These are phyloP conservation scores for Lactarius sp. DNA, from an alignment of 768 basidiomycete genomes.

Conservation along the genomic window DNA sequence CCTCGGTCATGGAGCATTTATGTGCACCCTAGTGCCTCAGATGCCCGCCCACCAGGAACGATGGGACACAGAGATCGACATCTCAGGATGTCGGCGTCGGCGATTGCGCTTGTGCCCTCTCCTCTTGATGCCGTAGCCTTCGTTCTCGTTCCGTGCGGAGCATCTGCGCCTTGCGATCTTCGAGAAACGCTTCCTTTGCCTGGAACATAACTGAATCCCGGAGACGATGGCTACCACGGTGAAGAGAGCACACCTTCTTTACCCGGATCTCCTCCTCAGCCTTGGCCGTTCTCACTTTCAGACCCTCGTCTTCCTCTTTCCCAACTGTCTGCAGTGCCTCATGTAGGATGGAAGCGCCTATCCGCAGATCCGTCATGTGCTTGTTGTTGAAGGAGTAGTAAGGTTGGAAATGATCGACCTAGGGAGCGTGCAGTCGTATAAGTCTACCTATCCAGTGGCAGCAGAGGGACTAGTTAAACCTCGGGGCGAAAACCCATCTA, in stretches of 20 bases:
- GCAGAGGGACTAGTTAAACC: constrained; percentile 34
- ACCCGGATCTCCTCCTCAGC: constrained; percentile 49
- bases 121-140: constrained; percentile 19
- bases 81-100: neutral
- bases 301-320: constrained; percentile 45
- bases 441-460: neutral
- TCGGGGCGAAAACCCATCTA: constrained; percentile 51
- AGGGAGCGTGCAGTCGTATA: neutral
- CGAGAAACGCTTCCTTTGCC: constrained; percentile 77
- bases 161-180: constrained; percentile 62
- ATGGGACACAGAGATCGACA: neutral
- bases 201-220: constrained; percentile 30
- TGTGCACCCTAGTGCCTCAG: neutral
- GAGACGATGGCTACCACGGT: neutral
- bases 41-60: neutral
- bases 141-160: constrained; percentile 56
- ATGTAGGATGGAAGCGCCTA: constrained; percentile 60
- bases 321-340: constrained; percentile 53
- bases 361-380: constrained; percentile 49
- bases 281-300: constrained; percentile 53
- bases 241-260: constrained; percentile 44
- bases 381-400: constrained; percentile 58
- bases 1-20: neutral
- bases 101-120: neutral
- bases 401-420: constrained; percentile 73